A percentile compares a stretch with the other conserved stretches of the same genome.
Evolutionary conservation across 2,329 filamentous ascomycete genomes (phyloP).

Genomic region (Neoarthrinium moseri): DNA sequence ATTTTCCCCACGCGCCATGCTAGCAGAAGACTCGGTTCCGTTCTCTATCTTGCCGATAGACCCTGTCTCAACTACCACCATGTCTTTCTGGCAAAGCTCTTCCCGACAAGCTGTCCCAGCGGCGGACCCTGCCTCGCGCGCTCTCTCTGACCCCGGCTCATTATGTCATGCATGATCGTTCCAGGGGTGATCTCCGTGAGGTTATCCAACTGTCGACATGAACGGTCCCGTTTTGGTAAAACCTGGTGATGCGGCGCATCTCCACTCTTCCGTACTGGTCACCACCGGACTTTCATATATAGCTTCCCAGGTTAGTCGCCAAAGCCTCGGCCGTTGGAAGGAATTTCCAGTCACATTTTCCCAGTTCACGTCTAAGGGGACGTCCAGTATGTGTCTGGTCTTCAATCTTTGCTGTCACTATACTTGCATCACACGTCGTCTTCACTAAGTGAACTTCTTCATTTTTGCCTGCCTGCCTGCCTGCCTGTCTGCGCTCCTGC

Average conservation of each 20-base stretch:
- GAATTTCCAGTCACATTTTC: background rate
- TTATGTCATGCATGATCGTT: conserved; percentile 45
- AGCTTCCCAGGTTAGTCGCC: conserved; percentile 17
- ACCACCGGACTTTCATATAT: conserved; percentile 19
- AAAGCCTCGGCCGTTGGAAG: conserved; percentile 11
- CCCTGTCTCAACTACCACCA: conserved; percentile 11
- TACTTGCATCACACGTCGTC: conserved; percentile 6
- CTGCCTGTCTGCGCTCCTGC: background rate
- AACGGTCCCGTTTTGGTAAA: conserved; percentile 14
- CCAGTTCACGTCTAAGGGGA: background rate
- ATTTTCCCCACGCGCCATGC: conserved; percentile 2
- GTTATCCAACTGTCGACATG: conserved; percentile 28
- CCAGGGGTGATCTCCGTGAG: conserved; percentile 32
- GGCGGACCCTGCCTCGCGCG: conserved; percentile 15
- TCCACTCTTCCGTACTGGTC: conserved; percentile 20
- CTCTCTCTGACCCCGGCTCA: conserved; percentile 23
- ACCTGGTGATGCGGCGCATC: conserved; percentile 20
- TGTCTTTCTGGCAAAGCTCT: conserved; percentile 8
- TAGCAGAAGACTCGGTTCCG: background rate
- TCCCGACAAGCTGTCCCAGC: conserved; percentile 13
- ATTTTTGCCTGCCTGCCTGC: background rate
- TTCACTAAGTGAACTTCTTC: background rate
- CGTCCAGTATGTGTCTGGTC: conserved; percentile 1
- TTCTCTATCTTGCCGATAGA: background rate
- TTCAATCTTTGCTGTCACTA: background rate